A percentile compares a stretch with the other conserved stretches of the same genome.
Conservation (phyloP, 441 rosid species). For the Populus tomentosa region DNA sequence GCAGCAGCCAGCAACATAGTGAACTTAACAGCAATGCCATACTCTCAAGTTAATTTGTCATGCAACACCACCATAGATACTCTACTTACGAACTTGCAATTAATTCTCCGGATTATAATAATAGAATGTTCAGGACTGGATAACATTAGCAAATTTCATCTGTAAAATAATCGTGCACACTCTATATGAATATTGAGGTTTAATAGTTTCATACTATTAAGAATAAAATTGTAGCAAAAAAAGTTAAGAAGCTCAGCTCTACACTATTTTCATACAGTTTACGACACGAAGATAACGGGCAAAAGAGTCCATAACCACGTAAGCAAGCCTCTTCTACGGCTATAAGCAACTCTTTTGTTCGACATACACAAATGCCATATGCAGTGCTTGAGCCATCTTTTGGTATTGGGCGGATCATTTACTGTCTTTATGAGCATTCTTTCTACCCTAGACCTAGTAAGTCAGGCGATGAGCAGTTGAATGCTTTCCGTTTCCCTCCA, state of each 20-base stretch:
- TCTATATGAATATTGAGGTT: not conserved
- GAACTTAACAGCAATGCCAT: no score
- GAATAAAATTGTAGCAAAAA: not conserved
- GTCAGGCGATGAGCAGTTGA: slow-evolving; percentile 53
- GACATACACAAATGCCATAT: not conserved
- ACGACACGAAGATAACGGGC: not conserved
- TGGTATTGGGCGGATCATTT: slow-evolving; percentile 13
- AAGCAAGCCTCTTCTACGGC: not conserved
- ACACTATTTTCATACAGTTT: not conserved
- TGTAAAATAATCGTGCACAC: not conserved
- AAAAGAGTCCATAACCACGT: not conserved
- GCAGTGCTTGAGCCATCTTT: no score
- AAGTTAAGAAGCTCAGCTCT: not conserved
- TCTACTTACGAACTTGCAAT: not conserved
- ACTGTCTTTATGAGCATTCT: slow-evolving; percentile 56
- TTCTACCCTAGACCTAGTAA: slow-evolving; percentile 50
- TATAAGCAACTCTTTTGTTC: not conserved
- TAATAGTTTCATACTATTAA: not conserved
- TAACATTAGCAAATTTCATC: no score
- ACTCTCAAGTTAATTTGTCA: no score
- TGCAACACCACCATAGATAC: no score
- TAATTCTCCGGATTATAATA: no score
- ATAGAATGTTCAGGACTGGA: no score
- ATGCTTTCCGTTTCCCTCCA: slow-evolving; percentile 57
- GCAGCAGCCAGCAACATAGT: no score